Evolutionary conservation across 305 asterid species (phyloP), one percentile per base, ranked within the genome.

Genomic region (Salvia sclarea): DNA sequence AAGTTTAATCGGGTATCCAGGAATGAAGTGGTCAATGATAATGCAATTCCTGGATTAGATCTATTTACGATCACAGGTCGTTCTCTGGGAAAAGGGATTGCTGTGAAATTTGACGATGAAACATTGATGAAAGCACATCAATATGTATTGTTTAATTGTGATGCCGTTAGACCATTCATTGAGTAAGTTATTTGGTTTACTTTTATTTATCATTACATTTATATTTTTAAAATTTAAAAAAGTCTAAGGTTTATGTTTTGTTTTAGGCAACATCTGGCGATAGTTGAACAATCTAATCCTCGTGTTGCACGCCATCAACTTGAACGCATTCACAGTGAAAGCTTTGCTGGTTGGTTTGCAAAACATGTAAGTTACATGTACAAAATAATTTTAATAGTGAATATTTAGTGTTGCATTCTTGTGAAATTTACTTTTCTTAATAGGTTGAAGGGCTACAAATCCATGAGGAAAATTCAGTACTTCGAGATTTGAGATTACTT

Each of bases 341-440:
- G 17, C 9, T 61, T 61, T 41, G 54, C 67, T 1, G 20, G n/a
- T 45, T 61, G 67, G 67, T 61, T 61, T 61, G 25, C 54, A 16
- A 11, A 16, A 47, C 2, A 17, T 47, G 54, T 47, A 47, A 47
- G 54, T 47, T 0, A n/a, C 1, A 28, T 28, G 5, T 0, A 0
- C 2, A 5, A 43, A 43, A 4, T 3, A 2, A 13, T 43, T 12
- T 3, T 41, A 1, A 0, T 4, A 3, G 0, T 1, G 33, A 28
- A 28, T 28, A 28, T 28, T 6, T 28, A 1, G 5, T 28, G 33
- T 28, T 28, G 33, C 5, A 3, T 28, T 28, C 33, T 28, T 28
- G 5, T 28, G 3, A 28, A 1, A 3, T 3, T 3, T 3, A 28
- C 5, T 28, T 28, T 6, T 28, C 5, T 60, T 38, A 38, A 5